Base-by-base conservation (phyloP, 2,329 filamentous ascomycete genomes). In the Fusarium buxicola region DNA sequence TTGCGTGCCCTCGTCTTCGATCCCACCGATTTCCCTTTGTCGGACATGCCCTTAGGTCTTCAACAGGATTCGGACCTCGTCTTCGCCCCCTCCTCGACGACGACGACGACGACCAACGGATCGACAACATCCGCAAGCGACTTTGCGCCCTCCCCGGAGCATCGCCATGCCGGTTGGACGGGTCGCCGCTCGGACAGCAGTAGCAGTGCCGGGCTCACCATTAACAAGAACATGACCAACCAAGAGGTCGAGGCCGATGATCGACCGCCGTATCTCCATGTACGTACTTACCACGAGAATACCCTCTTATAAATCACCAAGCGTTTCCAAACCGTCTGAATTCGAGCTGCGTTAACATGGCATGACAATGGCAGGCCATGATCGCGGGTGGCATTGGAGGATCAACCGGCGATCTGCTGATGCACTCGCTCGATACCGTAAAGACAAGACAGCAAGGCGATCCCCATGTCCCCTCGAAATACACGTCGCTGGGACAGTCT, bases 351-450 rank as follows among this genome's bases (percentile, higher is more conserved):
- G 65, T 69, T 71, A 63, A 71, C 60, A 49, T 47, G 46, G 30
- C 44, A 24, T 41, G 15, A 38, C 30, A 53, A 48, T 63, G 51
- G 61, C 57, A 97, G 92, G 89, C 91, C 75, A 99, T 98, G 94
- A 84, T 99, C 72, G 95, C 95, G 30, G 95, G 95, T 73, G 95
- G 94, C 58, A 82, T 96, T 49, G 95, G 96, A 73, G 95, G 95
- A 49, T 94, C 92, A 13, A 96, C 91, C 53, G 95, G 96, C 57
- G 95, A 99, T 77, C 91, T 99, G 85, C 82, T 99, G 67, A 99
- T 99, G 95, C 95, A 99, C 80, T 98, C 94, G 40, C 86, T 99
- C 73, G 95, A 99, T 77, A 99, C 95, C 1, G 95, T 99, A 71
- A 99, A 99, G 80, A 99, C 95, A 41, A 87, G 95, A 69, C 96